These are phyloP conservation scores for Lablab purpureus DNA, from an alignment of 306 rosid genomes.

Conservation along the genomic window DNA sequence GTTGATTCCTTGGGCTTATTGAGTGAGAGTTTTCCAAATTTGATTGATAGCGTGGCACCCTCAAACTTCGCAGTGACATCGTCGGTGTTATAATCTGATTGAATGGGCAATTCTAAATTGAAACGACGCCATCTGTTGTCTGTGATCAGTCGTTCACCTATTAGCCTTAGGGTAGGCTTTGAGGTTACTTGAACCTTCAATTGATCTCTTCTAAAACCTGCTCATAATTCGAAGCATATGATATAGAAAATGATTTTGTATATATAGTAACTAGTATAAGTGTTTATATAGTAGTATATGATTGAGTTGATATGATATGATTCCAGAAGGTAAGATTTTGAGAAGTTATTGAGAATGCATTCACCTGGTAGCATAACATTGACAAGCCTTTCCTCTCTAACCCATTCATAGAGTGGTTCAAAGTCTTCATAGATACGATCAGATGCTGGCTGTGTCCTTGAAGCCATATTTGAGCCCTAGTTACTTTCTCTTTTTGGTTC, in stretches of 20 bases:
- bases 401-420: constrained; percentile 61
- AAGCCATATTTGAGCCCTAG: constrained; percentile 8
- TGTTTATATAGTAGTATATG: background rate
- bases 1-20: constrained; percentile 39
- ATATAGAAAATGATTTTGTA: background rate
- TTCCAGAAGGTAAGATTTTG: background rate
- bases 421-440: constrained; percentile 55
- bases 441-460: constrained; percentile 31
- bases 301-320: background rate
- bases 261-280: too few relatives aligned
- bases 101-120: constrained; percentile 56
- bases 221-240: background rate
- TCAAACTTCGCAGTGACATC: constrained; percentile 64
- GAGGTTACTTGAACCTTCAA: constrained; percentile 70
- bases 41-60: constrained; percentile 50
- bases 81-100: constrained; percentile 50
- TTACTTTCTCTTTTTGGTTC: constrained; percentile 9
- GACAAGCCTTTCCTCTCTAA: constrained; percentile 47
- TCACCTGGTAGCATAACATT: constrained; percentile 63
- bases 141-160: constrained; percentile 53
- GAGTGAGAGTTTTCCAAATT: constrained; percentile 39
- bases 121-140: constrained; percentile 65
- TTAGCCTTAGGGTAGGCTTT: constrained; percentile 48
- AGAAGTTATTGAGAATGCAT: background rate
- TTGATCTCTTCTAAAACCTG: constrained; percentile 66